These are phyloP conservation scores for Garcia nutans DNA, from an alignment of 345 rosid species.

Conservation along the genomic window DNA sequence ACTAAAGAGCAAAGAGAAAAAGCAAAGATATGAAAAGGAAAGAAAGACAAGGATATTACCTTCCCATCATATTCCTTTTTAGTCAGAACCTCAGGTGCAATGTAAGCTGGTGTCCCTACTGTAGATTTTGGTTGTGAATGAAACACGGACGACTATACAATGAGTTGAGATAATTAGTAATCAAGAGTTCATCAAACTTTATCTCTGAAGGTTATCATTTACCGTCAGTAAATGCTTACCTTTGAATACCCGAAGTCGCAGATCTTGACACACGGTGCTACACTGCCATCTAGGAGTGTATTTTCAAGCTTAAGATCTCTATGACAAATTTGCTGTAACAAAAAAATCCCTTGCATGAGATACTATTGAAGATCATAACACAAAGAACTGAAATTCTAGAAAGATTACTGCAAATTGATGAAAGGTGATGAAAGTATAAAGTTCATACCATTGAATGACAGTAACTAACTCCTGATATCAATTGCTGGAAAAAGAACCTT, in stretches of 20 bases:
- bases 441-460: slow-evolving; percentile 78
- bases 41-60: slow-evolving; percentile 34
- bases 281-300: slow-evolving; percentile 79
- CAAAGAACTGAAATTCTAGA: not conserved
- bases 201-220: not conserved
- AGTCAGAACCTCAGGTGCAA: slow-evolving; percentile 80
- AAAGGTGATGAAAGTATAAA: not conserved
- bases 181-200: not conserved
- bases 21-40: not conserved
- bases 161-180: slow-evolving; percentile 7
- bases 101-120: slow-evolving; percentile 93
- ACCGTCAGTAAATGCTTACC: slow-evolving; percentile 30
- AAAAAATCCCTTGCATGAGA: slow-evolving; percentile 7
- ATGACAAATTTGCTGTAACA: slow-evolving; percentile 75
- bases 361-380: not conserved
- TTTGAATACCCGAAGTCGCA: slow-evolving; percentile 91
- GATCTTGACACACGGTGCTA: slow-evolving; percentile 74
- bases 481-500: slow-evolving; percentile 84
- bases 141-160: slow-evolving; percentile 63
- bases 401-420: not conserved
- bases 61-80: slow-evolving; percentile 82
- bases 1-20: not conserved
- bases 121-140: slow-evolving; percentile 96
- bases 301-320: slow-evolving; percentile 94
- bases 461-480: slow-evolving; percentile 89